Conservation (phyloP, 2,329 filamentous ascomycete species). For the Pseudopyricularia cyperi region DNA sequence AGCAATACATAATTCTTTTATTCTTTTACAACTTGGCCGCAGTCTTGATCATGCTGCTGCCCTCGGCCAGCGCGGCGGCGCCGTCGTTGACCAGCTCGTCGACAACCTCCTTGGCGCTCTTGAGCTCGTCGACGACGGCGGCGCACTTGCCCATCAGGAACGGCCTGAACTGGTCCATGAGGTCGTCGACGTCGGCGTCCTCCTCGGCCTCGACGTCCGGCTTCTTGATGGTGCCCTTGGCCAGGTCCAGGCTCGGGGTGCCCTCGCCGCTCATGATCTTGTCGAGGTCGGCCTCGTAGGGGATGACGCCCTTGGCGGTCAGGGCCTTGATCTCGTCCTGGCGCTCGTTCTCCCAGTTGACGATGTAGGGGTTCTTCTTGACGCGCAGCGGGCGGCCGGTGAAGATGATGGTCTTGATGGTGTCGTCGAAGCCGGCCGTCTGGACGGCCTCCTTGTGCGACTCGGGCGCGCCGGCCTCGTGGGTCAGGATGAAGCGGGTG, state of each 20-base stretch:
- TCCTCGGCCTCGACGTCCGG: constrained; percentile 37
- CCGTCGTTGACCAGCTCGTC: constrained; percentile 89
- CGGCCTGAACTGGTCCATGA: constrained; percentile 81
- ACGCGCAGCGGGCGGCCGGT: constrained; percentile 91
- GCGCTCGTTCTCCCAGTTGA: constrained; percentile 93
- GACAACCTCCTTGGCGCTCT: constrained; percentile 79
- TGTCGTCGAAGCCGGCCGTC: constrained; percentile 89
- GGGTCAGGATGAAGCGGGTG: constrained; percentile 84
- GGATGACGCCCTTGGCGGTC: constrained; percentile 77
- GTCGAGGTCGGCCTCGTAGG: constrained; percentile 90
- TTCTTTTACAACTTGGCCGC: constrained; percentile 49
- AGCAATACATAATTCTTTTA: neutral
- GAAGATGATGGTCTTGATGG: constrained; percentile 95
- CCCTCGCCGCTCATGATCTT: constrained; percentile 54
- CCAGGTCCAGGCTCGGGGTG: constrained; percentile 52
- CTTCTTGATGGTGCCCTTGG: constrained; percentile 50
- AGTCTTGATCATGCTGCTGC: constrained; percentile 46
- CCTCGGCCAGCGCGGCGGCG: constrained; percentile 53
- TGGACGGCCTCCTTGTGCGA: constrained; percentile 91
- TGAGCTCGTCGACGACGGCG: constrained; percentile 85
- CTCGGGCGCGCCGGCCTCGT: constrained; percentile 88
- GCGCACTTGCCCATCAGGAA: constrained; percentile 96
- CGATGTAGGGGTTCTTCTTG: constrained; percentile 84
- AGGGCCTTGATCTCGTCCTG: constrained; percentile 83
- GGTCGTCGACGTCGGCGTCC: constrained; percentile 61